A percentile compares a stretch with the other conserved stretches of the same genome.
These are phyloP conservation scores for Pelargonium myrrhifolium DNA, from an alignment of 441 rosid genomes.

Conservation along the genomic window DNA sequence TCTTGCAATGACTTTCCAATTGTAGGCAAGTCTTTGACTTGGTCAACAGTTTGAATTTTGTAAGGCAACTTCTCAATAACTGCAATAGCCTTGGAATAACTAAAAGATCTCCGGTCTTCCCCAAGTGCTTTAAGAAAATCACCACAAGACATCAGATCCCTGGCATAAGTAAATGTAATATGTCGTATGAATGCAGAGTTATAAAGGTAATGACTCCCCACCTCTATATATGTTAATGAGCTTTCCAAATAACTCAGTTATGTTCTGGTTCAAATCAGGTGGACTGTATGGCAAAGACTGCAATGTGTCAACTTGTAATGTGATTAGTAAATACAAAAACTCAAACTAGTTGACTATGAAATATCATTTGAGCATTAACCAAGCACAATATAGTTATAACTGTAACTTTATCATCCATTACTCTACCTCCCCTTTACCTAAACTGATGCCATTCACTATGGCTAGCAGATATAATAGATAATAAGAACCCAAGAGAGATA, in stretches of 20 bases:
- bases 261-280: slow-evolving; percentile 74
- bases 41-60: slow-evolving; percentile 74
- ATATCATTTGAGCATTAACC: slow-evolving; percentile 1
- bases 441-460: background rate
- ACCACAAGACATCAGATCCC: slow-evolving; percentile 19
- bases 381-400: background rate
- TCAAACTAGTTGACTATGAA: slow-evolving; percentile 11
- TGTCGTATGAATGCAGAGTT: background rate
- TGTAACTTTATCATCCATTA: background rate
- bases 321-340: slow-evolving; percentile 16
- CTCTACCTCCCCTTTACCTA: background rate
- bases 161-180: slow-evolving; percentile 5
- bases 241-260: slow-evolving; percentile 82
- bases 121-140: slow-evolving; percentile 61
- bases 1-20: slow-evolving; percentile 91
- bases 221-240: slow-evolving; percentile 86
- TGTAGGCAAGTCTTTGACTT: slow-evolving; percentile 72
- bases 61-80: slow-evolving; percentile 82
- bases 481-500: too few species aligned
- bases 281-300: slow-evolving; percentile 52
- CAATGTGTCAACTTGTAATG: slow-evolving; percentile 1
- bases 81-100: slow-evolving; percentile 84
- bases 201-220: slow-evolving; percentile 19
- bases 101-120: slow-evolving; percentile 86
- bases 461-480: too few species aligned